A percentile compares a stretch with the other conserved stretches of the same genome.
Evolutionary conservation across 768 basidiomycete species (phyloP).

Genomic region (Mycena chlorophos): DNA sequence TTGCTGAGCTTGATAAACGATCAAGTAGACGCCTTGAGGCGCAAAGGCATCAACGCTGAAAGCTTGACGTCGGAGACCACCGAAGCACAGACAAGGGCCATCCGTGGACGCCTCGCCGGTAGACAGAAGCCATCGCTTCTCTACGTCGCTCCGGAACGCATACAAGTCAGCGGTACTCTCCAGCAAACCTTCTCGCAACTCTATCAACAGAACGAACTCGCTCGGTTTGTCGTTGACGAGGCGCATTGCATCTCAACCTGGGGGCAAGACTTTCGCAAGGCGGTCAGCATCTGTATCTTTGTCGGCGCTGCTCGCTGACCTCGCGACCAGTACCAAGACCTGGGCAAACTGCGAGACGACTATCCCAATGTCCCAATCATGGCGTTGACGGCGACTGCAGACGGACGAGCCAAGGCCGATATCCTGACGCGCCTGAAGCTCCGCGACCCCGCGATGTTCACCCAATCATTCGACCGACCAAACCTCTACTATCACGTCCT

Average conservation of each 20-base stretch:
- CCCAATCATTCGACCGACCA: constrained; percentile 90
- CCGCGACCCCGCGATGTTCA: constrained; percentile 55
- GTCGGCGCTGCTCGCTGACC: neutral
- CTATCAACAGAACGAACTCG: constrained; percentile 57
- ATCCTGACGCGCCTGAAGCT: constrained; percentile 74
- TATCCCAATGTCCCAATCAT: constrained; percentile 88
- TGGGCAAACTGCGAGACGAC: constrained; percentile 67
- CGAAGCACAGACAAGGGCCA: constrained; percentile 39
- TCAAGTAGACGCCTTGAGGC: constrained; percentile 70
- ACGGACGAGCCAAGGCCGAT: constrained; percentile 72
- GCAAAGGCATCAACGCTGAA: constrained; percentile 68
- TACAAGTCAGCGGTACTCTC: constrained; percentile 62
- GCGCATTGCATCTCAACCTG: constrained; percentile 94
- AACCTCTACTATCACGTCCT: constrained; percentile 79
- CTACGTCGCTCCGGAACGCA: constrained; percentile 91
- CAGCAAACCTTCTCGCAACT: constrained; percentile 57
- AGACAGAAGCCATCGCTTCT: constrained; percentile 62
- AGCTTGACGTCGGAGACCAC: constrained; percentile 62
- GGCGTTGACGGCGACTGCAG: constrained; percentile 96
- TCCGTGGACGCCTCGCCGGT: constrained; percentile 44
- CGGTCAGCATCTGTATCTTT: constrained; percentile 46
- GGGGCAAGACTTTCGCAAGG: constrained; percentile 92
- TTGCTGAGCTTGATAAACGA: constrained; percentile 87
- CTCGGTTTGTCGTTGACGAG: constrained; percentile 93
- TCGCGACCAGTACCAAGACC: constrained; percentile 57